phyloP scores from a whole-genome alignment of 352 stramenopile species.

The Poterioochromonas sp. region DNA sequence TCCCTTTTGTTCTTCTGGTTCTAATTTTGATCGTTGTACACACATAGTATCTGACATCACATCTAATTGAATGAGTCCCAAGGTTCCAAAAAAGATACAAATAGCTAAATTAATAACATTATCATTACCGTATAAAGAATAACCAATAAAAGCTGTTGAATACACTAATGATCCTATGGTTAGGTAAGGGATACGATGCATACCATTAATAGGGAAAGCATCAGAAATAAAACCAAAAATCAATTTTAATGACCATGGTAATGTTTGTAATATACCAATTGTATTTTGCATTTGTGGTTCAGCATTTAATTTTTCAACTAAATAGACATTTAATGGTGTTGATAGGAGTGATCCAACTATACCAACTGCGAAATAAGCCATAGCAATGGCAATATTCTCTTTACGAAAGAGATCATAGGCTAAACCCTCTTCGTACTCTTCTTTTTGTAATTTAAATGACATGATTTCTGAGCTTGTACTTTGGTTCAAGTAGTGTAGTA shows the following conservation, averaged over 20 bases:
- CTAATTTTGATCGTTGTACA: constrained; percentile 50
- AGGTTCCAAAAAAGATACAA: constrained; percentile 44
- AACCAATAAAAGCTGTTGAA: constrained; percentile 22
- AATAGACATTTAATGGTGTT: constrained; percentile 46
- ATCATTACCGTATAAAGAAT: not conserved
- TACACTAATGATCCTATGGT: constrained; percentile 36
- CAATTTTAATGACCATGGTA: constrained; percentile 51
- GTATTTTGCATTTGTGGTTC: constrained; percentile 48
- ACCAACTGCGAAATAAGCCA: constrained; percentile 19
- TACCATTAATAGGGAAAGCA: constrained; percentile 47
- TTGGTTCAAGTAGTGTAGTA: too few relatives aligned
- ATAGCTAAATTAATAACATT: constrained; percentile 32
- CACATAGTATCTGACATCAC: constrained; percentile 52
- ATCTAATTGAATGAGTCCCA: constrained; percentile 51
- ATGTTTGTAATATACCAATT: constrained; percentile 45
- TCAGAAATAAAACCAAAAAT: constrained; percentile 51
- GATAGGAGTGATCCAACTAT: constrained; percentile 16
- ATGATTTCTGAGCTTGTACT: too few relatives aligned
- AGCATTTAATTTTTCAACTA: constrained; percentile 44
- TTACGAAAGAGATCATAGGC: not conserved
- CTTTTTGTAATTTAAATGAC: too few relatives aligned
- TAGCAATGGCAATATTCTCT: constrained; percentile 17
- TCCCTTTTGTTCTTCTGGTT: constrained; percentile 46
- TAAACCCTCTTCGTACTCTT: too few relatives aligned
- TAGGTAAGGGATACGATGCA: constrained; percentile 50